Percentiles rank a stretch among this genome's conserved stretches.
Conservation (phyloP, 2,329 filamentous ascomycete species). For the Zopfia rhizophila region DNA sequence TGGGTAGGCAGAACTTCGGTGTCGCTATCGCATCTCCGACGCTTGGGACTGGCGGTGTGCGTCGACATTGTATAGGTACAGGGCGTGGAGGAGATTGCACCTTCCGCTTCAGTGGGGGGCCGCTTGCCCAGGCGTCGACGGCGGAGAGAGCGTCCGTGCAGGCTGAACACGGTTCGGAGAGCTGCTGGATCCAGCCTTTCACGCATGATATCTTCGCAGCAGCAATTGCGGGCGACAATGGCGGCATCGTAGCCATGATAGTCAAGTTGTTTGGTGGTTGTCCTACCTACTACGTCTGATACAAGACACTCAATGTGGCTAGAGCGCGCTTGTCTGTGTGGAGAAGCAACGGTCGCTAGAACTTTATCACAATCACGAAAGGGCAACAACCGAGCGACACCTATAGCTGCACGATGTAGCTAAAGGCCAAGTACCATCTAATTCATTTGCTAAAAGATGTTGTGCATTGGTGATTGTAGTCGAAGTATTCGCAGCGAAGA, state of each 20-base stretch:
- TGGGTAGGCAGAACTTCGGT: constrained; percentile 19
- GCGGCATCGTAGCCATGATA: constrained; percentile 26
- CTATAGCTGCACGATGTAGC: too few relatives aligned
- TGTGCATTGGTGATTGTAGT: too few relatives aligned
- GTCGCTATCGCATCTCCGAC: constrained; percentile 21
- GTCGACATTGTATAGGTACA: constrained; percentile 20
- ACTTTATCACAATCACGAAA: too few relatives aligned
- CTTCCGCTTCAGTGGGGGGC: constrained; percentile 23
- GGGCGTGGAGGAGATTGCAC: constrained; percentile 11
- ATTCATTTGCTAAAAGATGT: too few relatives aligned
- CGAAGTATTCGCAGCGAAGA: too few relatives aligned
- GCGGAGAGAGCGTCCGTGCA: constrained; percentile 23
- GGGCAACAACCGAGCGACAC: too few relatives aligned
- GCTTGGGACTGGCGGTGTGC: constrained; percentile 20
- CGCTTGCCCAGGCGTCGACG: constrained; percentile 18
- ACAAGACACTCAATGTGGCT: constrained; percentile 7
- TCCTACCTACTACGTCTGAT: constrained; percentile 6
- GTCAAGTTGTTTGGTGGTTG: constrained; percentile 17
- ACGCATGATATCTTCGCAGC: constrained; percentile 24
- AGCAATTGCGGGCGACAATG: constrained; percentile 25
- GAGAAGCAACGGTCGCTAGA: too few relatives aligned
- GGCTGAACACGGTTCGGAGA: constrained; percentile 14
- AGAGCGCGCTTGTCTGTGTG: too few relatives aligned
- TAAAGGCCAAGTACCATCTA: too few relatives aligned
- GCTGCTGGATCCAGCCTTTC: constrained; percentile 25